Conservation (phyloP, 805 yeast species). For the Maudiozyma bulderi region DNA sequence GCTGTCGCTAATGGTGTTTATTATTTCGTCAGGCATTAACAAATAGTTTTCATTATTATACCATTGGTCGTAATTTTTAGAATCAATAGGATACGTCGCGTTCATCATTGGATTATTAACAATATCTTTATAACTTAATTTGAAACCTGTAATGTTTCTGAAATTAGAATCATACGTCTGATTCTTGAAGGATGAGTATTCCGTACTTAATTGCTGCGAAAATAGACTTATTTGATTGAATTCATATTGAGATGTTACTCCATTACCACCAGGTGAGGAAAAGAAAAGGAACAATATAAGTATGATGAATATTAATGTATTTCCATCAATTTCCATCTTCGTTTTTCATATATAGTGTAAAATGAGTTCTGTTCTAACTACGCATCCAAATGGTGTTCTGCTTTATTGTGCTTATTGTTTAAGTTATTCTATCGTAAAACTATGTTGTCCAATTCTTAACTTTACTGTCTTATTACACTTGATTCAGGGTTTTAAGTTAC, state of each 20-base stretch:
- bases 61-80: conserved; percentile 36
- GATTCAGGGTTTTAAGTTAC: too few species aligned
- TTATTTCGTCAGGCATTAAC: conserved; percentile 51
- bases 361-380: neutral
- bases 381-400: neutral
- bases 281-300: conserved; percentile 25
- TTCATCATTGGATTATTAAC: conserved; percentile 35
- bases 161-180: conserved; percentile 44
- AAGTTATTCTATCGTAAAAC: too few species aligned
- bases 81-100: conserved; percentile 49
- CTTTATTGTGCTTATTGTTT: too few species aligned
- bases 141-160: conserved; percentile 67
- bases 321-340: conserved; percentile 27
- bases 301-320: conserved; percentile 23
- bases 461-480: too few species aligned
- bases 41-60: conserved; percentile 43
- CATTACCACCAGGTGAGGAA: conserved; percentile 28
- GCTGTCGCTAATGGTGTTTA: conserved; percentile 33
- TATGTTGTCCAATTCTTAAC: too few species aligned
- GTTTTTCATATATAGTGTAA: neutral
- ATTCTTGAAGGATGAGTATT: conserved; percentile 29
- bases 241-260: conserved; percentile 30
- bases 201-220: conserved; percentile 29
- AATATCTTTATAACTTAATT: conserved; percentile 53
- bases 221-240: conserved; percentile 32